Evolutionary conservation across 345 rosid species (phyloP).

Genomic region (Corchorus capsularis): DNA sequence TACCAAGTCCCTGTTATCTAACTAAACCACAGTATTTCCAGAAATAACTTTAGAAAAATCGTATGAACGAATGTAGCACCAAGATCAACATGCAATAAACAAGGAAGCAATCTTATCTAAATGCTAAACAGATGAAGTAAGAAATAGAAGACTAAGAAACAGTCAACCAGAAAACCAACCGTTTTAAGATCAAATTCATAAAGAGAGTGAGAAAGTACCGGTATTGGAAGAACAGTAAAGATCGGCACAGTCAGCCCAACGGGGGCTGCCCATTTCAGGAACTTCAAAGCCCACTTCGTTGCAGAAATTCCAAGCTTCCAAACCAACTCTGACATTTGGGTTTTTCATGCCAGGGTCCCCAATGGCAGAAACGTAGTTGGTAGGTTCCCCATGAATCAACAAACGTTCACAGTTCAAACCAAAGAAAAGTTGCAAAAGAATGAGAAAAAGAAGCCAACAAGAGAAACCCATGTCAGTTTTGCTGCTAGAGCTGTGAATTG

Average conservation of each 20-base stretch:
- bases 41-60: not conserved
- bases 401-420: constrained; percentile 1
- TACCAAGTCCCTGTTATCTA: not conserved
- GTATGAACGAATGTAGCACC: not conserved
- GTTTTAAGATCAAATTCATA: not conserved
- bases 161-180: not conserved
- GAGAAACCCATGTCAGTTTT: not conserved
- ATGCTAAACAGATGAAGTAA: not conserved
- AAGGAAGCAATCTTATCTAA: not conserved
- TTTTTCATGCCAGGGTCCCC: constrained; percentile 67
- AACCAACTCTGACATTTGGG: constrained; percentile 50
- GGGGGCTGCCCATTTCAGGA: constrained; percentile 61
- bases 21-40: not conserved
- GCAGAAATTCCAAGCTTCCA: constrained; percentile 72
- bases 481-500: not conserved
- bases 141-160: not conserved
- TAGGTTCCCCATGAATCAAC: constrained; percentile 12
- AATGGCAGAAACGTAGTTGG: constrained; percentile 38
- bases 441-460: not conserved
- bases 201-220: constrained; percentile 24
- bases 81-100: not conserved
- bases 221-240: constrained; percentile 32
- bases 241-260: constrained; percentile 62
- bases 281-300: constrained; percentile 67
- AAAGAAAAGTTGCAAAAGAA: constrained; percentile 13